These are phyloP conservation scores for Brassica balearica DNA, from an alignment of 441 rosid species.

Conservation along the genomic window DNA sequence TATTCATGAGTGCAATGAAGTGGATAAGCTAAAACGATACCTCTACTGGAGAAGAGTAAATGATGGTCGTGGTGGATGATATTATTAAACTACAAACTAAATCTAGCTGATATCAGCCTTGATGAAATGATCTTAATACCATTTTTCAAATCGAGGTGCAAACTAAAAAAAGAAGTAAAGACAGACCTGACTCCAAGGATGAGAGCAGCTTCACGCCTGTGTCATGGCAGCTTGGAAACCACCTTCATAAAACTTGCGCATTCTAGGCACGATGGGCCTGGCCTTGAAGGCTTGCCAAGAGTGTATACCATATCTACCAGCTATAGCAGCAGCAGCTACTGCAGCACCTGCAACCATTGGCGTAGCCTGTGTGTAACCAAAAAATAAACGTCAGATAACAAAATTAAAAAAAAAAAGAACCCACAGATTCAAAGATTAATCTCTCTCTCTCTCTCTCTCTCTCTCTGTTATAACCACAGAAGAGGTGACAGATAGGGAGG, in stretches of 20 bases:
- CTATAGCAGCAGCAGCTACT: slow-evolving; percentile 56
- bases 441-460: too few relatives aligned
- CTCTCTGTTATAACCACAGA: too few relatives aligned
- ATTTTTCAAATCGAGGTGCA: neutral
- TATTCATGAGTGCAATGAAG: too few relatives aligned
- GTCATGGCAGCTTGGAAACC: slow-evolving; percentile 68
- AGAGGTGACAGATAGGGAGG: neutral
- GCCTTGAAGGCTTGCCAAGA: slow-evolving; percentile 83
- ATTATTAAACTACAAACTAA: neutral
- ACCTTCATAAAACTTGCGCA: slow-evolving; percentile 68
- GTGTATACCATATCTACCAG: slow-evolving; percentile 60
- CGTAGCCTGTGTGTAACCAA: slow-evolving; percentile 32
- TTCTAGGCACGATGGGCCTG: slow-evolving; percentile 56
- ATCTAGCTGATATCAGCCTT: neutral
- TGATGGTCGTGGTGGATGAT: too few relatives aligned
- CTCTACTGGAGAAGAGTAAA: too few relatives aligned
- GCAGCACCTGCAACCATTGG: slow-evolving; percentile 46
- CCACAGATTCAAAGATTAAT: too few relatives aligned
- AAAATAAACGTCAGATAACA: too few relatives aligned
- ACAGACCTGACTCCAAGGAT: slow-evolving; percentile 74
- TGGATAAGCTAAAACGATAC: too few relatives aligned
- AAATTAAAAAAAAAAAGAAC: too few relatives aligned
- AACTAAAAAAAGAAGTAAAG: neutral
- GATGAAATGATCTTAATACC: neutral
- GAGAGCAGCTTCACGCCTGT: slow-evolving; percentile 65